Evolutionary conservation across 192 early-diverging fungal genomes (phyloP).

Genomic region (Backusella liffmaniae): DNA sequence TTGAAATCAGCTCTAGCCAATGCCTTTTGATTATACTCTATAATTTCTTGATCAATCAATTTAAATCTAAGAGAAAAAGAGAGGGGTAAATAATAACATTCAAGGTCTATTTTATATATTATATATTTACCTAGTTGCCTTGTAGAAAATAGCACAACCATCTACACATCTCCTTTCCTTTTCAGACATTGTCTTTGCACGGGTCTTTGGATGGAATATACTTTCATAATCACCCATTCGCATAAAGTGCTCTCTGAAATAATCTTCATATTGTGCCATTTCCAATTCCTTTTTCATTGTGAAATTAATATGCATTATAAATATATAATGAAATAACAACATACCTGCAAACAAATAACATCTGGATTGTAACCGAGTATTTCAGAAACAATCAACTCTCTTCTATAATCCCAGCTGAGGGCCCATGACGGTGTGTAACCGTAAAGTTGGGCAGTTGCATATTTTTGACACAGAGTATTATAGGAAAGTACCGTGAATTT

Average conservation of each 20-base stretch:
- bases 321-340: not conserved
- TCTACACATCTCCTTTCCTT: slow-evolving; percentile 85
- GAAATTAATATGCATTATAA: not conserved
- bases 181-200: slow-evolving; percentile 92
- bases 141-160: slow-evolving; percentile 96
- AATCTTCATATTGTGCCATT: slow-evolving; percentile 83
- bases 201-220: slow-evolving; percentile 92
- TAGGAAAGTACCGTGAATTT: slow-evolving; percentile 88
- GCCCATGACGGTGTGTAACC: slow-evolving; percentile 96
- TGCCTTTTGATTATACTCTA: slow-evolving; percentile 95
- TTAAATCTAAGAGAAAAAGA: slow-evolving; percentile 56
- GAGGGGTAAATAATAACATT: no score
- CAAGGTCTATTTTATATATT: not conserved
- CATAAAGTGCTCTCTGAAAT: slow-evolving; percentile 71
- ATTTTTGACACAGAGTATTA: slow-evolving; percentile 89
- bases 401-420: slow-evolving; percentile 90
- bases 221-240: slow-evolving; percentile 83
- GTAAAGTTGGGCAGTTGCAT: slow-evolving; percentile 85
- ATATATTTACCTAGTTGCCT: slow-evolving; percentile 64
- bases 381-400: slow-evolving; percentile 84
- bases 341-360: slow-evolving; percentile 87
- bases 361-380: slow-evolving; percentile 86
- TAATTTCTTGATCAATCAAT: slow-evolving; percentile 77
- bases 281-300: slow-evolving; percentile 75
- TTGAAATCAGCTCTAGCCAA: slow-evolving; percentile 85